Evolutionary conservation across 2,329 filamentous ascomycete species (phyloP).

Genomic region (Colletotrichum gloeosporioides): DNA sequence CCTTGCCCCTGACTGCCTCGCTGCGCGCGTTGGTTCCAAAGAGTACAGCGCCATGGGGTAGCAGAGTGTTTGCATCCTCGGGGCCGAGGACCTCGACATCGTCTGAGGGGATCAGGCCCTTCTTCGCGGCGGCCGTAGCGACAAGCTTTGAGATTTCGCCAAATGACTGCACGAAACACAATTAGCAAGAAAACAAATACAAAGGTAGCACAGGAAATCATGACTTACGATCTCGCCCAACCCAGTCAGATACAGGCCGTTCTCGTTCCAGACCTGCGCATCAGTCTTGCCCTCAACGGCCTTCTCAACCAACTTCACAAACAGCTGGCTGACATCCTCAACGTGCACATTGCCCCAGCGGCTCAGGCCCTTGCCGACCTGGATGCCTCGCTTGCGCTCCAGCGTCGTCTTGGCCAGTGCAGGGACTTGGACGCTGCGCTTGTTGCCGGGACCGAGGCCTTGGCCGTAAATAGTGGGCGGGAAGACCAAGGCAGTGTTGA

Average conservation of each 20-base stretch:
- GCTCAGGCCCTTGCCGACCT: constrained; percentile 36
- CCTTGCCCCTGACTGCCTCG: constrained; percentile 53
- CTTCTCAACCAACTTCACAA: constrained; percentile 33
- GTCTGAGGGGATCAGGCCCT: constrained; percentile 27
- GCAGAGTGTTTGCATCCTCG: constrained; percentile 48
- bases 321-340: constrained; percentile 34
- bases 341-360: constrained; percentile 42
- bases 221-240: constrained; percentile 31
- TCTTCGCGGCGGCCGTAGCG: constrained; percentile 27
- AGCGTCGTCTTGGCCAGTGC: constrained; percentile 38
- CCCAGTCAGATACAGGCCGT: constrained; percentile 42
- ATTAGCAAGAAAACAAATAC: background rate
- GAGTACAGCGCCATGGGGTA: constrained; percentile 49
- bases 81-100: constrained; percentile 34
- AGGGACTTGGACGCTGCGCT: constrained; percentile 46
- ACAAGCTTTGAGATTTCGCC: constrained; percentile 34
- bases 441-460: constrained; percentile 41
- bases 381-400: constrained; percentile 33
- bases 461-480: constrained; percentile 45
- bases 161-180: constrained; percentile 25
- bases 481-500: constrained; percentile 39
- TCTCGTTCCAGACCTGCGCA: constrained; percentile 37
- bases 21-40: constrained; percentile 65
- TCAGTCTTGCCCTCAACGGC: constrained; percentile 25
- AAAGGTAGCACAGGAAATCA: background rate